Evolutionary conservation across 257 asterid genomes (phyloP), one percentile per base, ranked within the genome.

Genomic region (Nicotiana obtusifolia): DNA sequence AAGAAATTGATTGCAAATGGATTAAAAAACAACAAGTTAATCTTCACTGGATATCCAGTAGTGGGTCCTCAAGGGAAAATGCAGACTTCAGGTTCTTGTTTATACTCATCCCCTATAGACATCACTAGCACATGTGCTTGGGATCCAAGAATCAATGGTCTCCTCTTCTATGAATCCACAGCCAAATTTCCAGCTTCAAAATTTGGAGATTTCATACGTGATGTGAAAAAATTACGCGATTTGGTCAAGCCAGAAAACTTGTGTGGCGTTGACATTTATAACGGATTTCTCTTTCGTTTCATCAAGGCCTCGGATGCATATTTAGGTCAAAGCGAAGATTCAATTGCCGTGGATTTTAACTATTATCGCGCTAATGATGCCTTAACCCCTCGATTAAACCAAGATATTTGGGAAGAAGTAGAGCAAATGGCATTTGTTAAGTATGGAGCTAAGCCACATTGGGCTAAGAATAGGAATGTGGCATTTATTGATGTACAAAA

Each of bases 1-100:
- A 95, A 92, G 82, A 89, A 86, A 64, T 71, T 88, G 31, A 78
- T 78, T 0, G 97, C 93, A 77, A 95, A 95, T 75, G 99, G 98
- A n/a, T 81, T 92, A 1, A 95, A 93, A 68, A 93, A 89, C 97
- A 91, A 88, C 86, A 71, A 81, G 17, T 47, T 88, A 17, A 60
- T 86, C 81, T 95, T 95, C 91, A 91, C 92, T 5, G 88, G 89
- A 4, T 95, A 93, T 76, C 99, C 99, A 2, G 94, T 95, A 0
- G 87, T 95, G 49, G 99, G 99, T 0, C 90, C 35, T 24, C 97
- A 94, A 82, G 86, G 88, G 3, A 85, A 86, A 28, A 93, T 94
- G 88, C 97, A 94, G 15, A 90, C 96, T n/a, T 91, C 97, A 1
- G 98, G 98, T 4, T 93, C 98, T 1, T 93, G 98, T 52, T 85